Evolutionary conservation across 2,329 filamentous ascomycete species (phyloP).

Genomic region (Rhynchosporium agropyri): DNA sequence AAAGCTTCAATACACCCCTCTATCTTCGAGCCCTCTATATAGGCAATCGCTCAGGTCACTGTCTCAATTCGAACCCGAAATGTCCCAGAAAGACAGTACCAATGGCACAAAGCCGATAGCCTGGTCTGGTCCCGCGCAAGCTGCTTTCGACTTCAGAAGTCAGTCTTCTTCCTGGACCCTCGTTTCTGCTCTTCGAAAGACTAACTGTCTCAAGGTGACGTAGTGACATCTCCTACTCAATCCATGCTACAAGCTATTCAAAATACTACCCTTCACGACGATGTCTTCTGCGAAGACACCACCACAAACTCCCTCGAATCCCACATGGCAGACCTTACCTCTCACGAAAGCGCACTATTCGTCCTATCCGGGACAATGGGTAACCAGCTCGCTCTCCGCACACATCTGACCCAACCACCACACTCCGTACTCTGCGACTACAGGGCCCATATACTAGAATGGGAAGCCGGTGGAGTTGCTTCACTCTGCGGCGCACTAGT

Average conservation of each 20-base stretch:
- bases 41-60: constrained; percentile 5
- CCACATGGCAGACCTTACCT: constrained; percentile 71
- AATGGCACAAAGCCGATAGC: constrained; percentile 30
- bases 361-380: constrained; percentile 93
- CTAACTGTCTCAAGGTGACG: constrained; percentile 55
- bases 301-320: constrained; percentile 77
- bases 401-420: constrained; percentile 78
- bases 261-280: constrained; percentile 75
- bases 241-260: constrained; percentile 82
- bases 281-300: constrained; percentile 79
- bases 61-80: neutral
- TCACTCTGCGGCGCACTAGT: constrained; percentile 70
- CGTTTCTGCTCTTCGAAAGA: neutral
- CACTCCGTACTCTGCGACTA: constrained; percentile 79
- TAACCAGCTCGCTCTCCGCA: constrained; percentile 81
- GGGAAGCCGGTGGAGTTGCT: constrained; percentile 68
- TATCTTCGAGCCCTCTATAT: neutral
- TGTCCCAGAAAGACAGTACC: neutral
- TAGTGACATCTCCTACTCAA: constrained; percentile 73
- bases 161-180: constrained; percentile 15
- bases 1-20: neutral
- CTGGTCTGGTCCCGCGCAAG: constrained; percentile 40
- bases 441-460: constrained; percentile 74
- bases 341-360: constrained; percentile 76
- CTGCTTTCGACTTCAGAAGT: constrained; percentile 44